Conservation (phyloP, 129 eudicot genomes). For the Scalesia atractyloides region DNA sequence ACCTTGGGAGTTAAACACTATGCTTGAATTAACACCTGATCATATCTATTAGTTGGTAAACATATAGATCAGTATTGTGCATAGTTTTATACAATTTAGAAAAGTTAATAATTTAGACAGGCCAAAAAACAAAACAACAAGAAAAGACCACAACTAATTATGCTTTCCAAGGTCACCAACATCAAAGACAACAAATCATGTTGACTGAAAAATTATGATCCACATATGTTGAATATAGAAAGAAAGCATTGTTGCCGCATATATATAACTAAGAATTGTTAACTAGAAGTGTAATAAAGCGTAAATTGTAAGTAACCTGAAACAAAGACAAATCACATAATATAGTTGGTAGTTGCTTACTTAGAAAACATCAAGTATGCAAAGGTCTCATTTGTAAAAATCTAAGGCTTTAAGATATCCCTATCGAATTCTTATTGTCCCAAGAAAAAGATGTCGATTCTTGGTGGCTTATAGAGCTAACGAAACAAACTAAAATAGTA, state of each 20-base stretch:
- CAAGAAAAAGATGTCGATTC: neutral
- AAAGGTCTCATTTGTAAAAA: neutral
- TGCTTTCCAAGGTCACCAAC: slow-evolving; percentile 17
- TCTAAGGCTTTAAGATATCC: neutral
- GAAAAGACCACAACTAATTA: slow-evolving; percentile 11
- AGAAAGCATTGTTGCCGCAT: neutral
- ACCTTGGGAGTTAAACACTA: slow-evolving; percentile 35
- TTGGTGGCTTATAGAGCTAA: neutral
- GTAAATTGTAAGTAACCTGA: neutral
- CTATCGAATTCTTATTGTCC: neutral
- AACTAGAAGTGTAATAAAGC: neutral
- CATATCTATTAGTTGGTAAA: slow-evolving; percentile 21
- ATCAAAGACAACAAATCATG: neutral
- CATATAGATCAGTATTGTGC: neutral
- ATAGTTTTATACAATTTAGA: slow-evolving; percentile 23
- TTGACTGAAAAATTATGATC: slow-evolving; percentile 7
- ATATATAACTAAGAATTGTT: too few species aligned
- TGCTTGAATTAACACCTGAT: slow-evolving; percentile 13
- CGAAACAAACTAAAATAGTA: neutral
- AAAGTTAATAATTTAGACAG: slow-evolving; percentile 11
- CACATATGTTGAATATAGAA: neutral
- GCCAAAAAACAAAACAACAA: slow-evolving; percentile 16
- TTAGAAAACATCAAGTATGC: neutral
- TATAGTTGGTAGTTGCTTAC: neutral
- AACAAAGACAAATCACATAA: neutral